Evolutionary conservation across 768 basidiomycete genomes (phyloP).

Genomic region (Suillus decipiens): DNA sequence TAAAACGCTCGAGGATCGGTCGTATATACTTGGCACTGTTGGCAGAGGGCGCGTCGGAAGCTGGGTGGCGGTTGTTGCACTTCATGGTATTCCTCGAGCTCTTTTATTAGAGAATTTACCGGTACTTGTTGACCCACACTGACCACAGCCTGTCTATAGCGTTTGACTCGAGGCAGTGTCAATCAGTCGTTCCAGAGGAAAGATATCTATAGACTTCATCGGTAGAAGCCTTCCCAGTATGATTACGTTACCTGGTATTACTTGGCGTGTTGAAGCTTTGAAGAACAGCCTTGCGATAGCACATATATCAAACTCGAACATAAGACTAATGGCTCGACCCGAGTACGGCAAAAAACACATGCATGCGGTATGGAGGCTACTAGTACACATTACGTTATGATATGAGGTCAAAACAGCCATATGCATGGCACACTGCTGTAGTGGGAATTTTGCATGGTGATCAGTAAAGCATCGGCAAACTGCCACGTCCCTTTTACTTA

Average conservation of each 20-base stretch:
- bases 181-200: neutral
- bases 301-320: neutral
- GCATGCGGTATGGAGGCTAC: neutral
- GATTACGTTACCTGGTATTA: too few relatives aligned
- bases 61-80: neutral
- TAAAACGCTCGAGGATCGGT: neutral
- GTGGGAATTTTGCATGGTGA: neutral
- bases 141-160: neutral
- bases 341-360: neutral
- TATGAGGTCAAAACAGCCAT: neutral
- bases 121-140: neutral
- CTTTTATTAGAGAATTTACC: neutral
- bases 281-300: neutral
- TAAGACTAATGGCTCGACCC: neutral
- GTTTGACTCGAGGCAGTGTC: neutral
- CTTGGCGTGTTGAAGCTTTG: neutral
- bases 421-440: too few relatives aligned
- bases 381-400: conserved; percentile 1
- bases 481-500: neutral
- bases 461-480: neutral
- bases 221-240: too few relatives aligned
- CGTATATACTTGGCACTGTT: neutral
- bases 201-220: neutral
- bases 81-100: neutral
- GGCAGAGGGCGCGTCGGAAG: neutral